Percentiles rank a stretch among this genome's conserved stretches.
phyloP scores from a whole-genome alignment of 129 eudicot species.

The Artemisia argyi region DNA sequence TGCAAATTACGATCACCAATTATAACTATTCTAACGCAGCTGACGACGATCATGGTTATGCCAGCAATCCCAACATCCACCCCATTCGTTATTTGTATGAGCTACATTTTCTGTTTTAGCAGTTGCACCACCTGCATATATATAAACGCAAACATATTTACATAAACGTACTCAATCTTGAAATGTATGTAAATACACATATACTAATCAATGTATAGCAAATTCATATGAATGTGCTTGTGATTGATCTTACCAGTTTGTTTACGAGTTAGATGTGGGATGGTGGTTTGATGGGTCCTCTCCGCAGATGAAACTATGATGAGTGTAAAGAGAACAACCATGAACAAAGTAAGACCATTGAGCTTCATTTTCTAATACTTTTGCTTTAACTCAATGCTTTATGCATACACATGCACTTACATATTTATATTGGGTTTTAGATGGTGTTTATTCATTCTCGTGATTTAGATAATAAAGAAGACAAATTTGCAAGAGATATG shows the following conservation, averaged over 20 bases:
- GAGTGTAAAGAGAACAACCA: slow-evolving; percentile 16
- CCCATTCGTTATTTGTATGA: not conserved
- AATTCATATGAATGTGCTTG: not conserved
- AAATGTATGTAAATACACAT: too few relatives aligned
- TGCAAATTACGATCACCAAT: too few relatives aligned
- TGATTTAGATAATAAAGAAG: too few relatives aligned
- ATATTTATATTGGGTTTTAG: too few relatives aligned
- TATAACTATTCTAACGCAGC: not conserved
- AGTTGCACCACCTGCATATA: slow-evolving; percentile 3
- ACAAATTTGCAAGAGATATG: too few relatives aligned
- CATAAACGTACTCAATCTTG: not conserved
- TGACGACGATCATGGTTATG: not conserved
- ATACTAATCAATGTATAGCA: too few relatives aligned
- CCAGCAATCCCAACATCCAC: slow-evolving; percentile 10
- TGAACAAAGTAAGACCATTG: slow-evolving; percentile 18
- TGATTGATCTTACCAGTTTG: slow-evolving; percentile 10
- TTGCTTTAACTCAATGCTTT: too few relatives aligned
- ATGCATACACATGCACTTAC: too few relatives aligned
- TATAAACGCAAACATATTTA: not conserved
- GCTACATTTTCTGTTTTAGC: slow-evolving; percentile 3
- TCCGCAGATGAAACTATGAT: slow-evolving; percentile 10
- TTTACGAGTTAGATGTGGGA: slow-evolving; percentile 8
- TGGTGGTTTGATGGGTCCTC: slow-evolving; percentile 8
- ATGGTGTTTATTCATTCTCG: too few relatives aligned
- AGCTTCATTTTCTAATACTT: slow-evolving; percentile 13